Base-by-base conservation (phyloP, 495 filamentous ascomycete genomes). In the Penicillium cinerascens region DNA sequence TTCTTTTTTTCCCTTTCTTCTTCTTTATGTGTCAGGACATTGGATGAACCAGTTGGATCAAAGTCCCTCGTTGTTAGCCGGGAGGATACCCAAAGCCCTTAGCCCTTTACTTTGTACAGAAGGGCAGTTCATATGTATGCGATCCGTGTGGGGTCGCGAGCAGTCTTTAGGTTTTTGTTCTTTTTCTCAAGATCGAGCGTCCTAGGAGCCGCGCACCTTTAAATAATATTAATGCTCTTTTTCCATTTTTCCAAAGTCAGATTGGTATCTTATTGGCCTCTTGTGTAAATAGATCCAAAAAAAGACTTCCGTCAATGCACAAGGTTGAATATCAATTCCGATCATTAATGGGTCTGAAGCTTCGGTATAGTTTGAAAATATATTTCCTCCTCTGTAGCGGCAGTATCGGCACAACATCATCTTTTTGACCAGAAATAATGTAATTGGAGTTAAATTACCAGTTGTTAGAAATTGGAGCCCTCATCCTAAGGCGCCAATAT, bases 211-310 rank as follows among this genome's bases (percentile, higher is more conserved):
- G 51, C 58, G 29, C 61, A 45, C 47, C 39, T 53, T 64, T 64
- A 60, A 61, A 52, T 61, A 66, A 66, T 66, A 64, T 66, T 66
- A 66, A 66, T 66, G 20, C 16, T 46, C 11, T 50, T 63, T 36
- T 21, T 49, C 16, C 33, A 9, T 26, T 39, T 9, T 16, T 23
- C 29, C 29, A 33, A 29, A 0, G 25, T 51, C 7, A 17, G 5
- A 44, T 27, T 43, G 25, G 4, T 25, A 21, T 21, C 1, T 21
- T 25, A 10, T 42, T 4, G 40, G 3, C 4, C 17, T 42, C 6
- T 21, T 10, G 8, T 37, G 4, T 37, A 5, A 17, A 38, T n/a
- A 17, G 10, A 29, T 29, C 4, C 26, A 29, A 29, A 4, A 26
- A 26, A 26, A 26, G 25, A n/a, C n/a, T n/a, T n/a, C n/a, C n/a